These are phyloP conservation scores for Arabidopsis lyrata DNA, from an alignment of 441 rosid species.

Conservation along the genomic window DNA sequence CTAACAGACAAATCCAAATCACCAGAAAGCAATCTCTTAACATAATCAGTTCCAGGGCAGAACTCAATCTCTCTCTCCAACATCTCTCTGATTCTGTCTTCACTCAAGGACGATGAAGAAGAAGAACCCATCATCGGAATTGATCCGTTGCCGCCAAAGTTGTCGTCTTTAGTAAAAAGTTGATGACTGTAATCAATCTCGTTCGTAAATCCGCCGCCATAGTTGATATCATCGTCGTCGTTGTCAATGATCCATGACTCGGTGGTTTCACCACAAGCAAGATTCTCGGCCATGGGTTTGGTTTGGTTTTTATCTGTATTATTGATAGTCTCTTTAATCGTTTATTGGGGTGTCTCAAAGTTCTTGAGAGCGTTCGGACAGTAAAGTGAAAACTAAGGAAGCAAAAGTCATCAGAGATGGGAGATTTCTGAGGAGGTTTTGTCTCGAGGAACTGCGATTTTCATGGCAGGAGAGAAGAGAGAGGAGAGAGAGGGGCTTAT, in stretches of 20 bases:
- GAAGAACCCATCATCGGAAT: conserved; percentile 48
- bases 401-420: conserved; percentile 33
- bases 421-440: conserved; percentile 37
- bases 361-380: conserved; percentile 46
- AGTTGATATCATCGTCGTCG: conserved; percentile 43
- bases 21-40: conserved; percentile 50
- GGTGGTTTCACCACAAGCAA: conserved; percentile 52
- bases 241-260: conserved; percentile 44
- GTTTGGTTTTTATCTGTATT: neutral
- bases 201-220: conserved; percentile 22
- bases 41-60: conserved; percentile 54
- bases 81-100: conserved; percentile 47
- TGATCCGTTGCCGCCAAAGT: conserved; percentile 41
- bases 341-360: conserved; percentile 22
- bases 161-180: conserved; percentile 31
- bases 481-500: conserved; percentile 26
- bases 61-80: conserved; percentile 49
- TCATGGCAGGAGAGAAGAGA: conserved; percentile 37
- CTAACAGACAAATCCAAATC: conserved; percentile 52
- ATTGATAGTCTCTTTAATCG: conserved; percentile 7
- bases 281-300: conserved; percentile 41
- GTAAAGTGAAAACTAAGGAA: conserved; percentile 17
- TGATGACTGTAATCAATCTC: conserved; percentile 10
- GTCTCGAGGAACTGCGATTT: conserved; percentile 39
- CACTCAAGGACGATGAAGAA: conserved; percentile 43